Evolutionary conservation across 1,139 yeast genomes (phyloP).

Genomic region (Candida sojae): DNA sequence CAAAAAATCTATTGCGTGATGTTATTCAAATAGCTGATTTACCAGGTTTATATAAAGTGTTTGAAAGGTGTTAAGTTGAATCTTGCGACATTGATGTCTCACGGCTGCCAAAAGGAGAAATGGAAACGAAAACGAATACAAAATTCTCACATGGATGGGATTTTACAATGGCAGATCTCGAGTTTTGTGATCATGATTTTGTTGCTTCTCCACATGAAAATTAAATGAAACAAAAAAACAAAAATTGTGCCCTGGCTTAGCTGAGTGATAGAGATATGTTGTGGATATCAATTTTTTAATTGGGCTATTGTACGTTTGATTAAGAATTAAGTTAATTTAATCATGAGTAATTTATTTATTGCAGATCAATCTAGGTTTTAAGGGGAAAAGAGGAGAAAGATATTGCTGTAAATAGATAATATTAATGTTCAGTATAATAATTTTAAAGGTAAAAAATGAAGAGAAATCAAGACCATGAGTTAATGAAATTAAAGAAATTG

Average conservation of each 20-base stretch:
- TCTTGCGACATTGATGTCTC: background rate
- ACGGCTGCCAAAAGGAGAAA: constrained; percentile 1
- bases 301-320: background rate
- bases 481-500: too few species aligned
- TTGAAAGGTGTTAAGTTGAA: constrained; percentile 72
- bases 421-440: too few species aligned
- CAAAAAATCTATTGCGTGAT: constrained; percentile 50
- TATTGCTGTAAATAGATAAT: too few species aligned
- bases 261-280: background rate
- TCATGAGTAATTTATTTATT: background rate
- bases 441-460: background rate
- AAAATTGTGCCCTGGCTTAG: too few species aligned
- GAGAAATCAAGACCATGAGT: background rate
- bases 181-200: background rate
- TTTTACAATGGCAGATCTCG: background rate
- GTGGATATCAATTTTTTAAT: background rate
- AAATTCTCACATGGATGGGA: constrained; percentile 1
- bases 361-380: background rate
- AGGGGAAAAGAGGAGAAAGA: background rate
- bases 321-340: background rate
- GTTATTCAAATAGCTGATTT: constrained; percentile 86
- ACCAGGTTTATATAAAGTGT: constrained; percentile 88
- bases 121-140: background rate
- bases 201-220: background rate
- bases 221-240: too few species aligned